Evolutionary conservation across 257 asterid species (phyloP), one percentile per base, ranked within the genome.

Genomic region (Solanum corneliomulleri): DNA sequence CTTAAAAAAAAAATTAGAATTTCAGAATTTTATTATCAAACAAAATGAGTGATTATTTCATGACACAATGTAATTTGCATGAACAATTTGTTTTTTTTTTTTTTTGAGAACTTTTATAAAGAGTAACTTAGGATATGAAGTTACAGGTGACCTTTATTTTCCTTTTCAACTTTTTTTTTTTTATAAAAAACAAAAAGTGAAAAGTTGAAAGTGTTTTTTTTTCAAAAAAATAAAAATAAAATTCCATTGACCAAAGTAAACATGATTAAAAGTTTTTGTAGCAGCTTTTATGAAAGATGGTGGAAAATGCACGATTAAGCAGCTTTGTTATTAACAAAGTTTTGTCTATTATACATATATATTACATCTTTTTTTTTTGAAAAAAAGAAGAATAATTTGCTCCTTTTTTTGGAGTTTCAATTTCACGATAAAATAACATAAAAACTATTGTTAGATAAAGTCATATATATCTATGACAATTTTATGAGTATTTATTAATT

Each of bases 181-280:
- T 64, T 66, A 37, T 37, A 5, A 27, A 85, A 60, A 35, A 60
- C 49, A 70, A 70, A 70, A 70, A 56, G 64, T 21, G 39, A 56
- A 89, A 87, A 58, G 86, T 87, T 44, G 33, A 78, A 83, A 80
- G 85, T 75, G 78, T 20, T 66, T 82, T 86, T 35, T 14, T 68
- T 31, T 7, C 0, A 64, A 64, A 11, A 64, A 31, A 74, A 86
- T 13, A 84, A 75, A 33, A 62, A 45, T 12, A 11, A 87, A 75
- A 62, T 78, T 90, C 62, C 89, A 90, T 87, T 88, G 89, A 83
- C 89, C 89, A 86, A 86, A 85, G 89, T 44, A 87, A 89, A 85
- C 88, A 89, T 89, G 90, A 89, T 86, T 81, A n/a, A 69, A 69
- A 52, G 82, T 66, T 82, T 68, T 86, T 35, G 49, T 60, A 44